These are phyloP conservation scores for Cydonia oblonga DNA, from an alignment of 331 rosid genomes.

Conservation along the genomic window DNA sequence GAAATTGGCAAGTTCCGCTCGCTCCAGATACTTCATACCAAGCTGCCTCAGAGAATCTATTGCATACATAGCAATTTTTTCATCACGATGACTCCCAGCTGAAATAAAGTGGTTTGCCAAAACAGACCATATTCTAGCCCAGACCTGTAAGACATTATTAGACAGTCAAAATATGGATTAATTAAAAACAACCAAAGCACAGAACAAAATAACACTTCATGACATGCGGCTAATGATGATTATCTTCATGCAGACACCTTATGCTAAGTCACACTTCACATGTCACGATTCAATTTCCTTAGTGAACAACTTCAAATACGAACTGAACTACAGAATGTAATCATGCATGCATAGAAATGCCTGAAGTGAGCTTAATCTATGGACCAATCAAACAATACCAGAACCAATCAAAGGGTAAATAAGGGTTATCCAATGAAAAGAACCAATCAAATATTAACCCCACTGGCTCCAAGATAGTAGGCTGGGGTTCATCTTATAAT, in stretches of 20 bases:
- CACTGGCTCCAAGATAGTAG: not conserved
- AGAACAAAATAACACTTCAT: not conserved
- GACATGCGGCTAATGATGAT: not conserved
- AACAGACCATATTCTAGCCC: constrained; percentile 99
- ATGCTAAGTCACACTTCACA: not conserved
- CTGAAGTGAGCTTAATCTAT: not conserved
- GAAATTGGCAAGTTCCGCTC: constrained; percentile 93
- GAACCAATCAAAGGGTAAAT: not conserved
- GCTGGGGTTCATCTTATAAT: not conserved
- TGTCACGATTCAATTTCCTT: not conserved
- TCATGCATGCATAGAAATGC: not conserved
- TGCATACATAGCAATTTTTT: constrained; percentile 93
- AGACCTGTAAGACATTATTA: constrained; percentile 54
- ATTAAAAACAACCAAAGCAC: not conserved
- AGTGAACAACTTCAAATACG: not conserved
- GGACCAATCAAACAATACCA: not conserved
- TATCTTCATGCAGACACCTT: not conserved
- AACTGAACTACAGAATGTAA: not conserved
- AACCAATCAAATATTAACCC: not conserved
- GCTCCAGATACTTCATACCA: constrained; percentile 97
- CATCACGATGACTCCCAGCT: constrained; percentile 97
- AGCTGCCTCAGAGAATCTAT: constrained; percentile 97
- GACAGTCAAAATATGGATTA: constrained; percentile 16
- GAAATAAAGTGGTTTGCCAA: constrained; percentile 92
- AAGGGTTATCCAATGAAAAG: not conserved